Percentiles rank a stretch among this genome's conserved stretches.
Evolutionary conservation across 2,329 filamentous ascomycete species (phyloP).

Genomic region (Sordariomycetes sp.): DNA sequence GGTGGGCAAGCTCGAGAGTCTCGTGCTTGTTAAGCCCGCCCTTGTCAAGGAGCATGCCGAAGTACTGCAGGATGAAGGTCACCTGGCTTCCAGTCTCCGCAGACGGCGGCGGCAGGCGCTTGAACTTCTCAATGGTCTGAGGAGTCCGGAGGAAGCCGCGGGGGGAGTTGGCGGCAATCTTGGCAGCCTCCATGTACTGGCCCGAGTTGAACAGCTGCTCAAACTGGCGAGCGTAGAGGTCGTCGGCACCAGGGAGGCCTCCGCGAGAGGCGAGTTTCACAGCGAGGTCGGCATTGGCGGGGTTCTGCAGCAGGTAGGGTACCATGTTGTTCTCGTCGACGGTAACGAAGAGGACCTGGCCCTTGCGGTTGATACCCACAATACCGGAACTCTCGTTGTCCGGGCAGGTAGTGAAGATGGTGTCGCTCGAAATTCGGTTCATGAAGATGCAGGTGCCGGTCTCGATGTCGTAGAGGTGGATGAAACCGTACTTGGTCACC

Average conservation of each 20-base stretch:
- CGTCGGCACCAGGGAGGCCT: slow-evolving; percentile 85
- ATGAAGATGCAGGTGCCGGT: slow-evolving; percentile 94
- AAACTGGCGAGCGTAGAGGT: slow-evolving; percentile 85
- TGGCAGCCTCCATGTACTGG: slow-evolving; percentile 79
- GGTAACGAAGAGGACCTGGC: slow-evolving; percentile 87
- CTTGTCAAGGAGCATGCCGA: slow-evolving; percentile 94
- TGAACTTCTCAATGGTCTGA: slow-evolving; percentile 94
- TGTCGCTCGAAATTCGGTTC: slow-evolving; percentile 99
- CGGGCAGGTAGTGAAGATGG: slow-evolving; percentile 86
- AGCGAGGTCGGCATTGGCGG: slow-evolving; percentile 82
- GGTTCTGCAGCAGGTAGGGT: slow-evolving; percentile 90
- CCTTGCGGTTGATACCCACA: slow-evolving; percentile 92
- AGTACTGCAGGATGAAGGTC: slow-evolving; percentile 92
- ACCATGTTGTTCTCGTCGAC: slow-evolving; percentile 88
- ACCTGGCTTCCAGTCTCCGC: slow-evolving; percentile 54
- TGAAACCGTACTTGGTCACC: slow-evolving; percentile 98
- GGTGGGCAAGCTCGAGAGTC: slow-evolving; percentile 83
- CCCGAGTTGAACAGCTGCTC: slow-evolving; percentile 71
- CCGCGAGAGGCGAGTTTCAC: slow-evolving; percentile 94
- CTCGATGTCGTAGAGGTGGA: slow-evolving; percentile 96
- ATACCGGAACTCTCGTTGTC: slow-evolving; percentile 80
- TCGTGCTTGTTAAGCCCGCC: slow-evolving; percentile 85
- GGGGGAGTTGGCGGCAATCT: slow-evolving; percentile 92
- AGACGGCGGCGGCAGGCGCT: slow-evolving; percentile 59
- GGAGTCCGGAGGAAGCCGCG: slow-evolving; percentile 88